Base-by-base conservation (phyloP, 169 alveolate genomes). In the Cryptosporidium baileyi region DNA sequence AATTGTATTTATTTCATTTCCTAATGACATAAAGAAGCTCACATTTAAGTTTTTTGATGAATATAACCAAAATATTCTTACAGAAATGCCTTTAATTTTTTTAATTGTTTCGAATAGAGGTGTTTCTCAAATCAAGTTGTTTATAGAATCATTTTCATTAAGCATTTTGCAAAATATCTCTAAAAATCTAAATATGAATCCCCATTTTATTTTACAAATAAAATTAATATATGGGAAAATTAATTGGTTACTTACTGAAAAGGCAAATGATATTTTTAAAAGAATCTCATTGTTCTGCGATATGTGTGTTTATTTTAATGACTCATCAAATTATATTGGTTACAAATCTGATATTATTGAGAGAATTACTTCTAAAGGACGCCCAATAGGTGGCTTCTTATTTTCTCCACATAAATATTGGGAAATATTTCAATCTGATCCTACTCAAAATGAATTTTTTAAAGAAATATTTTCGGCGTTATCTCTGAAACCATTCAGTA, bases 341-440 rank as follows among this genome's bases (percentile, higher is more conserved):
- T n/a, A n/a, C n/a, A n/a, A n/a, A n/a, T n/a, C n/a, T n/a, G n/a
- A n/a, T n/a, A 74, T 74, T 28, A 19, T 74, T 19, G 67, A 74
- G 41, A 74, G 41, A 30, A 36, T 74, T 24, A 40, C 67, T 9
- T 57, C 65, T 11, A 51, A 54, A 38, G 22, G 26, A 4, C 34
- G 44, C 24, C 67, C 67, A 54, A 54, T 57, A 34, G 67, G 65
- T 7, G 67, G 60, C 11, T 74, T 57, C 6, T n/a, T 67, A 54
- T 41, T 22, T 40, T 67, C 65, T 19, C 60, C 85, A 2, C 43
- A 28, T 19, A 74, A 57, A 54, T 74, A 74, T 59, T 74, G 85
- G 85, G 65, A 54, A n/a, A 13, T 22, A 28, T 74, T 74, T 34
- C 85, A 38, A 26, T 17, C 51, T 8, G 85, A 74, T 41, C 85